phyloP scores from a whole-genome alignment of 2,329 filamentous ascomycete genomes.

The Talaromyces sp. region DNA sequence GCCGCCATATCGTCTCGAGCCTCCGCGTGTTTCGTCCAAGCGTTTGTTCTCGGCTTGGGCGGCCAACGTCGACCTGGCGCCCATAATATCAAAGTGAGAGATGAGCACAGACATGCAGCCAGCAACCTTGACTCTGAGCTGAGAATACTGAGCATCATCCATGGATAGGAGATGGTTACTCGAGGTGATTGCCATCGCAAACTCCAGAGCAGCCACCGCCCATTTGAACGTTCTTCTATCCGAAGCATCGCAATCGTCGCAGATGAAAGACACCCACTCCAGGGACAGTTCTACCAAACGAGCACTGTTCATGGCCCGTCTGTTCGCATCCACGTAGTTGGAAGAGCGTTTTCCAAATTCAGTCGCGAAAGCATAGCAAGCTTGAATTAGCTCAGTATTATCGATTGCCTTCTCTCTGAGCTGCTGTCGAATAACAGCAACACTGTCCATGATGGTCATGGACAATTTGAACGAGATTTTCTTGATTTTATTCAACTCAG shows the following conservation, averaged over 20 bases:
- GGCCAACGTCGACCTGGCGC: slow-evolving; percentile 85
- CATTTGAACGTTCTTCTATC: slow-evolving; percentile 96
- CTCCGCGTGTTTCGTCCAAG: slow-evolving; percentile 73
- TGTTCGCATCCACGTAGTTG: slow-evolving; percentile 91
- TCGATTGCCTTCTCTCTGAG: slow-evolving; percentile 67
- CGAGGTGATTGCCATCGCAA: slow-evolving; percentile 94
- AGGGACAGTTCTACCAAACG: slow-evolving; percentile 89
- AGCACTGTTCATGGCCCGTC: slow-evolving; percentile 94
- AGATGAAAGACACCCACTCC: slow-evolving; percentile 98
- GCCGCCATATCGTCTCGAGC: slow-evolving; percentile 68
- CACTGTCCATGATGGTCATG: slow-evolving; percentile 98
- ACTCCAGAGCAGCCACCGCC: slow-evolving; percentile 92
- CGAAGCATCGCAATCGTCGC: slow-evolving; percentile 89
- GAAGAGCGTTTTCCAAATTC: slow-evolving; percentile 95
- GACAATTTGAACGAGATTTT: slow-evolving; percentile 94
- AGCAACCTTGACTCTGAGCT: slow-evolving; percentile 80
- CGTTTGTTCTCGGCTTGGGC: slow-evolving; percentile 91
- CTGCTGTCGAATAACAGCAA: slow-evolving; percentile 86
- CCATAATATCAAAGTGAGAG: slow-evolving; percentile 99
- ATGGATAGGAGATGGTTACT: slow-evolving; percentile 91
- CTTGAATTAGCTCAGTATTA: slow-evolving; percentile 94
- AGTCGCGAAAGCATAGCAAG: slow-evolving; percentile 97
- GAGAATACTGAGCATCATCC: slow-evolving; percentile 80
- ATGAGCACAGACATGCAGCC: slow-evolving; percentile 97
- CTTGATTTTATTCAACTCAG: slow-evolving; percentile 87